Evolutionary conservation across 805 yeast species (phyloP), one percentile per base, ranked within the genome.

Genomic region (Saccharomycopsis fodiens): DNA sequence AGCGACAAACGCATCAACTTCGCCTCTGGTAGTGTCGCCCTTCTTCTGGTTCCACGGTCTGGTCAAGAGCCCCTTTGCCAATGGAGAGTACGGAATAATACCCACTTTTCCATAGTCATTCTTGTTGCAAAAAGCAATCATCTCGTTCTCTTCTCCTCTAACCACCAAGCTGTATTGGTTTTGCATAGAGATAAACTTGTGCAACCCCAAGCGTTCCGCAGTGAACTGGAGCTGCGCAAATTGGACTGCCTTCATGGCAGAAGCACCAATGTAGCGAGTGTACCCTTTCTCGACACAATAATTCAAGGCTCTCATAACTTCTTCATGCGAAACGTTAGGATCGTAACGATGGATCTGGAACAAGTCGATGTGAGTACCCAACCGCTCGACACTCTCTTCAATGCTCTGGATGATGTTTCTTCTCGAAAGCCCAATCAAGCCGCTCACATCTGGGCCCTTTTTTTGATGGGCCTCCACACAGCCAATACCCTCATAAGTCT

Each of bases 121-220:
- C n/a, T n/a, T n/a, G n/a, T n/a, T n/a, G n/a, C n/a, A n/a, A n/a
- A n/a, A n/a, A n/a, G 73, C 75, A 48, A 68, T 73, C 70, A 78
- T 63, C 55, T 80, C 85, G 15, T 77, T 61, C 57, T 80, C 86
- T 46, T 79, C 85, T 55, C 79, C 84, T n/a, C 86, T 64, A 53
- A 74, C 65, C 3, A 78, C 42, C 50, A 79, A 61, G 54, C 76
- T 78, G 59, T 78, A 76, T 55, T 63, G 71, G 50, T 72, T 72
- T 59, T 80, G 85, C 74, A 78, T 72, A 17, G 73, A 64, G 44
- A 79, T 67, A 52, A 80, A 79, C 56, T 76, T 77, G 50, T 66
- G 65, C 80, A 80, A 79, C 29, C 70, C 72, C 52, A 70, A 52
- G 55, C 65, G 66, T n/a, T n/a, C n/a, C n/a, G n/a, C n/a, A n/a